A percentile compares a stretch with the other conserved stretches of the same genome.
Evolutionary conservation across 106 monocot genomes (phyloP).

Genomic region (Chionographis japonica): DNA sequence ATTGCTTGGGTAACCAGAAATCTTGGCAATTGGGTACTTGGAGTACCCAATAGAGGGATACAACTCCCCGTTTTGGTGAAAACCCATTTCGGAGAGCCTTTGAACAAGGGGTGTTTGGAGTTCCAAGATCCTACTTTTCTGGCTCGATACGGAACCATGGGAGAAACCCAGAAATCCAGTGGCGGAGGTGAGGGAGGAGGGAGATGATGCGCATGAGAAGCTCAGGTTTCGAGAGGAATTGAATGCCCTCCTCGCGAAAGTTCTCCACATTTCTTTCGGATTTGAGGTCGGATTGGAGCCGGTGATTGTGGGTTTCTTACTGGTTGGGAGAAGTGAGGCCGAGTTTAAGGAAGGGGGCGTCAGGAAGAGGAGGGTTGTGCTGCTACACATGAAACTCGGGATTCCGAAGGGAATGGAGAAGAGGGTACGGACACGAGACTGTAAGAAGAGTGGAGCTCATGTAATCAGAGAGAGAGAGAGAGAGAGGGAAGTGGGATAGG

Average conservation of each 20-base stretch:
- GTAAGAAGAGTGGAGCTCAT: too few species aligned
- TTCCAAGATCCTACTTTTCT: constrained; percentile 1
- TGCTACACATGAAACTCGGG: too few species aligned
- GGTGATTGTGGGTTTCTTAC: not conserved
- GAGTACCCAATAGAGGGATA: not conserved
- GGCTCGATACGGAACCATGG: not conserved
- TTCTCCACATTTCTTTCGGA: constrained; percentile 20
- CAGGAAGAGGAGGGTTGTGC: too few species aligned
- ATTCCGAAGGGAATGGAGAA: too few species aligned
- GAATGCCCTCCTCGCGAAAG: not conserved
- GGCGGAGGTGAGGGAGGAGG: not conserved
- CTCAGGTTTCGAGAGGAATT: not conserved
- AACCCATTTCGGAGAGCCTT: not conserved
- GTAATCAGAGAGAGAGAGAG: too few species aligned
- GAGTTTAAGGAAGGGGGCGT: not conserved
- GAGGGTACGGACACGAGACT: too few species aligned
- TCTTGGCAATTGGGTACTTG: not conserved
- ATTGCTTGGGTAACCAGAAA: not conserved
- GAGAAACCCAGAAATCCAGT: constrained; percentile 2
- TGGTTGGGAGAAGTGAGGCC: not conserved
- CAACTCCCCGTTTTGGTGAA: not conserved
- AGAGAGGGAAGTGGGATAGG: too few species aligned
- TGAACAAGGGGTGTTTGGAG: not conserved
- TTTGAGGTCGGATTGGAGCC: not conserved
- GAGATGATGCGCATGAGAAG: too few species aligned